Percentiles rank a stretch among this genome's conserved stretches.
Conservation (phyloP, 2,329 filamentous ascomycete genomes). For the Colletotrichum eremochloae region DNA sequence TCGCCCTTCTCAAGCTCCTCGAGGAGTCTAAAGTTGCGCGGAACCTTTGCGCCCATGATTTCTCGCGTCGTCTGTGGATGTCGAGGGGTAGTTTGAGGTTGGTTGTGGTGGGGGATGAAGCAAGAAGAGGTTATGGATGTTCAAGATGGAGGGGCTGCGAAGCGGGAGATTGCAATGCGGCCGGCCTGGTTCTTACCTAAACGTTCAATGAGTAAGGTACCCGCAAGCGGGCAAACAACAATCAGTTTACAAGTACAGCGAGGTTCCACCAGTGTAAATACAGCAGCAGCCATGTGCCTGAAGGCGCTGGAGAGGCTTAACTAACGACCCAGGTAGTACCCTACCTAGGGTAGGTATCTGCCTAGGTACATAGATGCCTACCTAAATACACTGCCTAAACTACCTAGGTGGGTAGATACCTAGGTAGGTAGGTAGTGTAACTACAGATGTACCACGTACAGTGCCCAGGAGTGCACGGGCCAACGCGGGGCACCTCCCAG, state of each 20-base stretch:
- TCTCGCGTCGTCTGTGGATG: conserved; percentile 10
- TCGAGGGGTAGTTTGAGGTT: neutral
- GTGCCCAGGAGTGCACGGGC: conserved; percentile 10
- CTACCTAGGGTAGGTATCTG: too few species aligned
- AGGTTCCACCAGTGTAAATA: conserved; percentile 12
- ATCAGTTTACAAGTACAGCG: neutral
- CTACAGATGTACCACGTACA: neutral
- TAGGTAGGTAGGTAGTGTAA: neutral
- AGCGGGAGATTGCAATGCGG: conserved; percentile 21
- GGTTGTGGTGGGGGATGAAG: conserved; percentile 16
- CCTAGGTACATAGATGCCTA: too few species aligned
- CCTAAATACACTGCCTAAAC: too few species aligned
- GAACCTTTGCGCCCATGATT: conserved; percentile 71
- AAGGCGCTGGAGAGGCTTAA: conserved; percentile 1
- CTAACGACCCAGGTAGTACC: too few species aligned
- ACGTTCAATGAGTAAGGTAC: neutral
- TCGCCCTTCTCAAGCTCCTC: conserved; percentile 99
- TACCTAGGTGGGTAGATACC: neutral
- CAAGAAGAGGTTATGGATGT: conserved; percentile 11
- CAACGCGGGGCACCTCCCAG: conserved; percentile 32
- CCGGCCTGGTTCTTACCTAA: conserved; percentile 33
- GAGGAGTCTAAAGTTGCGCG: conserved; percentile 94
- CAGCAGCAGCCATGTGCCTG: conserved; percentile 4
- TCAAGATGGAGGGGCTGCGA: conserved; percentile 35
- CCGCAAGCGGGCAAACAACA: neutral